Conservation (phyloP, 495 filamentous ascomycete species). For the Lasiosphaeriaceae sp. region DNA sequence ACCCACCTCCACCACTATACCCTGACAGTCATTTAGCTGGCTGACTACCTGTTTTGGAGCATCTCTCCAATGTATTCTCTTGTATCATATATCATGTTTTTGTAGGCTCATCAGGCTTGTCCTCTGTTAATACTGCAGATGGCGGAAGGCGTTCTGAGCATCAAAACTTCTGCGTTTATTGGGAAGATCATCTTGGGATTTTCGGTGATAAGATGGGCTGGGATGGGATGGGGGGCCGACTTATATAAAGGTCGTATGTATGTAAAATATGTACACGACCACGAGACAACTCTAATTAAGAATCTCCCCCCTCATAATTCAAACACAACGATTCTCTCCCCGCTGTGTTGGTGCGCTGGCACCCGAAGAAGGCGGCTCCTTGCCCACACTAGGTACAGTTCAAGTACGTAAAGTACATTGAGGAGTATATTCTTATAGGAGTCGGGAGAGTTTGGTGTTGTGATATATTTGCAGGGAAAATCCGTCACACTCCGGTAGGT, state of each 20-base stretch:
- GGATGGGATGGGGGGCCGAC: slow-evolving; percentile 18
- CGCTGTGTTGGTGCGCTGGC: too few relatives aligned
- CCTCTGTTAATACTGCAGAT: slow-evolving; percentile 33
- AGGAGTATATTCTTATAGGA: too few relatives aligned
- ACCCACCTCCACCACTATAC: slow-evolving; percentile 17
- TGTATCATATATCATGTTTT: slow-evolving; percentile 42
- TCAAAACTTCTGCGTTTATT: slow-evolving; percentile 37
- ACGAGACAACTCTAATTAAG: slow-evolving; percentile 18
- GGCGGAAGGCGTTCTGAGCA: slow-evolving; percentile 49
- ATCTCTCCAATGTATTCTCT: slow-evolving; percentile 34
- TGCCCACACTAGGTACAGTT: too few relatives aligned
- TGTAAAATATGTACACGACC: slow-evolving; percentile 18
- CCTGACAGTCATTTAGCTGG: slow-evolving; percentile 24
- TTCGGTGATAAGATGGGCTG: slow-evolving; percentile 23
- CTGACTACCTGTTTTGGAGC: slow-evolving; percentile 34
- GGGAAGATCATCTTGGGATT: slow-evolving; percentile 31
- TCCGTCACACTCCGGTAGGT: too few relatives aligned
- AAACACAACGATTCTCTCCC: too few relatives aligned
- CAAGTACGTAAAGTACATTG: too few relatives aligned
- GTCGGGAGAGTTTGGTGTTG: too few relatives aligned
- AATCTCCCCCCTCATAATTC: slow-evolving; percentile 25
- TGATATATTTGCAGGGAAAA: too few relatives aligned
- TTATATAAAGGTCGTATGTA: slow-evolving; percentile 22
- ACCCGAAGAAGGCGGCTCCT: too few relatives aligned
- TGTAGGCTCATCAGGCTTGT: slow-evolving; percentile 17